Base-by-base conservation (phyloP, 495 filamentous ascomycete species). In the Penicillium fimorum region DNA sequence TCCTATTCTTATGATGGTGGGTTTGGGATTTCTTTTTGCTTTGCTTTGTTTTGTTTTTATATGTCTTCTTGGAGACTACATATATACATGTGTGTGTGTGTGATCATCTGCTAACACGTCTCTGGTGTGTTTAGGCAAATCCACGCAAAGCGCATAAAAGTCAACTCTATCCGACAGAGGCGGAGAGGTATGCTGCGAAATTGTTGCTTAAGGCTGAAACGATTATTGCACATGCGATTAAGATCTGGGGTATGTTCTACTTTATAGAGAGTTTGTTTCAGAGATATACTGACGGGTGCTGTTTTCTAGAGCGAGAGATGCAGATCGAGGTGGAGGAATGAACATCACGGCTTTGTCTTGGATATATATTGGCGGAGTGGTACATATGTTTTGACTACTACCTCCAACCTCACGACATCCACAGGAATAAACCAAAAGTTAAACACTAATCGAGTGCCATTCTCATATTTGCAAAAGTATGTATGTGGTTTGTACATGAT, bases 221-320 rank as follows among this genome's bases (percentile, higher is more conserved):
- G 4, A 90, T 94, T 56, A 71, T 85, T 48, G 74, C 81, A 25
- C 85, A 84, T 41, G 88, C 89, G n/a, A 88, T 82, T 68, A 81
- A 82, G 53, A 69, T 92, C 12, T 91, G 86, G 84, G 85, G 86
- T 89, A 77, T 69, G 47, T 63, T 29, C 50, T 33, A 22, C 9
- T 37, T 58, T 18, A 7, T 38, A 7, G 10, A 41, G 0, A 5
- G 32, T 3, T 41, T 46, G 30, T 11, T 13, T 6, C 32, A 18
- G 20, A 25, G 38, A 15, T 6, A 40, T 49, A 30, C 49, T 67
- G 46, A 62, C 51, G 1, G 3, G 37, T 5, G 24, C 48, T 3
- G 6, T 10, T 62, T 12, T 27, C 51, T 51, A 79, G 76, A 75
- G 27, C 72, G 67, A 15, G 73, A 79, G 56, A 70, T 75, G 66